A percentile compares a stretch with the other conserved stretches of the same genome.
phyloP scores from a whole-genome alignment of 495 filamentous ascomycete species.

The Aspergillus panamensis region DNA sequence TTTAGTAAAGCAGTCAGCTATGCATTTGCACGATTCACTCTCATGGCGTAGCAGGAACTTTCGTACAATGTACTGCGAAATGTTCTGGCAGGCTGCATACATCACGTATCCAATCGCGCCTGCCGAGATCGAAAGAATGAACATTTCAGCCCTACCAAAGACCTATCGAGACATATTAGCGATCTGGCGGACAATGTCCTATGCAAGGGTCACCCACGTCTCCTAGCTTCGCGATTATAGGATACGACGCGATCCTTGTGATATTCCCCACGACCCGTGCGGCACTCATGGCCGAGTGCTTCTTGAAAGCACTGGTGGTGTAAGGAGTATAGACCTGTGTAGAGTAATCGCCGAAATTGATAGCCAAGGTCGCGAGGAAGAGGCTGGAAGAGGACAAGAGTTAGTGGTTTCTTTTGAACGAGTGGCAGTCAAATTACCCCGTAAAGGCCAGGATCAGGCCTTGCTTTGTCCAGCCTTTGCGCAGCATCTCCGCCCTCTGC shows the following conservation, averaged over 20 bases:
- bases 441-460: conserved; percentile 23
- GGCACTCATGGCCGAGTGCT: conserved; percentile 28
- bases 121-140: conserved; percentile 21
- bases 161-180: conserved; percentile 11
- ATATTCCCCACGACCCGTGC: conserved; percentile 28
- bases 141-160: conserved; percentile 27
- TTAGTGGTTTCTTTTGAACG: neutral
- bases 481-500: conserved; percentile 21
- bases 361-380: conserved; percentile 25
- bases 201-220: conserved; percentile 14
- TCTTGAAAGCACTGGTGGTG: conserved; percentile 25
- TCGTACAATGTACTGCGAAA: conserved; percentile 25
- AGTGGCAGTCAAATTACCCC: conserved; percentile 9
- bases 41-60: neutral
- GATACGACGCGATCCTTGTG: conserved; percentile 25
- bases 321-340: conserved; percentile 25
- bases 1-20: conserved; percentile 1
- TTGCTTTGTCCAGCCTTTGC: conserved; percentile 25
- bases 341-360: conserved; percentile 27
- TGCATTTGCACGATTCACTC: neutral
- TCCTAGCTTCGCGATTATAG: conserved; percentile 27
- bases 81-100: conserved; percentile 24
- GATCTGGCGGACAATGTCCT: neutral
- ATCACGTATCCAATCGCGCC: conserved; percentile 20
- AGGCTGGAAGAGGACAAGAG: conserved; percentile 12